A percentile compares a stretch with the other conserved stretches of the same genome.
Conservation (phyloP, 306 rosid genomes). For the Castanopsis chinensis region DNA sequence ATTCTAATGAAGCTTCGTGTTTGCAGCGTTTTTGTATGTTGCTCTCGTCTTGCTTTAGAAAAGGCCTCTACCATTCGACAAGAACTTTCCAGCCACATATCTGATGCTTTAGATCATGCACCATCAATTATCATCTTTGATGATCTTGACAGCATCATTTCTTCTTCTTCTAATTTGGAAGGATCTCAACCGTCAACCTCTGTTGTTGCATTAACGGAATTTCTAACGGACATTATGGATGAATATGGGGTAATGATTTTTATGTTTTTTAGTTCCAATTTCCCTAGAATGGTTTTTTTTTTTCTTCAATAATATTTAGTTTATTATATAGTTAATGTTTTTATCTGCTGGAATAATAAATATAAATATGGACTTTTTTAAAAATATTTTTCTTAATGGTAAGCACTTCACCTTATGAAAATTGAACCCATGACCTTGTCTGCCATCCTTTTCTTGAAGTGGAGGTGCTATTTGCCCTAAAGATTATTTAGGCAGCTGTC, state of each 20-base stretch:
- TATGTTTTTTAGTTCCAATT: conserved; percentile 2
- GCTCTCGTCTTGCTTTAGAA: conserved; percentile 80
- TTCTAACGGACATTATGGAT: conserved; percentile 76
- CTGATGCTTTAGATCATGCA: conserved; percentile 87
- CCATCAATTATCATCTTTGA: conserved; percentile 88
- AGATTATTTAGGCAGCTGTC: no score
- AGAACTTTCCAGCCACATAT: conserved; percentile 59
- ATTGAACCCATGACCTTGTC: no score
- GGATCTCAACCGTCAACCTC: conserved; percentile 64
- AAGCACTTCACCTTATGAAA: no score
- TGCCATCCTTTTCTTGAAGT: no score
- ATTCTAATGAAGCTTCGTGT: not conserved
- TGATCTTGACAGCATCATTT: conserved; percentile 81
- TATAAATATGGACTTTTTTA: no score
- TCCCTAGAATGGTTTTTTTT: conserved; percentile 6
- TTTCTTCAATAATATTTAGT: no score
- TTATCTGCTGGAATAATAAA: no score
- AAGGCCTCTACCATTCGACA: conserved; percentile 62
- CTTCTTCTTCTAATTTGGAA: conserved; percentile 62
- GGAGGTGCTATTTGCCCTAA: no score
- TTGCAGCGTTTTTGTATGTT: conserved; percentile 74
- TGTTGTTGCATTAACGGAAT: conserved; percentile 62
- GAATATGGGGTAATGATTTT: conserved; percentile 72
- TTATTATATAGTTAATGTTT: no score
- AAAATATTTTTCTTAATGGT: no score